Base-by-base conservation (phyloP, 75 land plant species). In the Pseudotsuga menziesii region DNA sequence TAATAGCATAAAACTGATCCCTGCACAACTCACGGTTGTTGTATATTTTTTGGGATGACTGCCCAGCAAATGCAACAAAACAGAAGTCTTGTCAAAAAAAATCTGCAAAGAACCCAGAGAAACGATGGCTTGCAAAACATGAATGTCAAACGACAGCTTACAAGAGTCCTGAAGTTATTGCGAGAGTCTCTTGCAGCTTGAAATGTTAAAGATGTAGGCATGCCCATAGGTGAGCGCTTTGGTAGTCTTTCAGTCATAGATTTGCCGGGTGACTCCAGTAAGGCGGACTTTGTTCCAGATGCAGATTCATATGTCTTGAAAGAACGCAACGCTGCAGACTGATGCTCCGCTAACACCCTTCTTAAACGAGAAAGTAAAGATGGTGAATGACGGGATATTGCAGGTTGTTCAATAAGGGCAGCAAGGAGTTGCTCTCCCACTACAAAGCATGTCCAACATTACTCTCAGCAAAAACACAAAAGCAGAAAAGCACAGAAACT, bases 151-250 rank as follows among this genome's bases (percentile, higher is more conserved):
- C 2, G 32, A 15, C 71, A 77, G 13, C 82, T 58, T 72, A 84
- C 83, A 26, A 60, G 77, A 57, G 75, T 84, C 73, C 78, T 81
- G 74, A 61, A 84, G 54, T 82, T 81, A 58, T 81, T 84, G 52
- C 83, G 85, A 64, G 86, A 84, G 74, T 84, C 86, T 54, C 86
- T 78, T n/a, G 75, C 80, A 54, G 83, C 79, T 60, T 81, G 75
- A 74, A 81, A 84, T 25, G 85, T 83, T 61, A 48, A 9, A 57
- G 77, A 84, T 32, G 82, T 75, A 73, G 83, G 86, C 58, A 82
- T 25, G n/a, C 75, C 83, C 26, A 72, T 48, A 29, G 76, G 22
- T 36, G 35, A 12, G 16, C 57, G 22, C 35, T 56, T 78, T 52
- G 35, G 78, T 23, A 56, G 58, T 58, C 69, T 58, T 20, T 67